phyloP scores from a whole-genome alignment of 2,329 filamentous ascomycete genomes.

The Fusarium compactum region DNA sequence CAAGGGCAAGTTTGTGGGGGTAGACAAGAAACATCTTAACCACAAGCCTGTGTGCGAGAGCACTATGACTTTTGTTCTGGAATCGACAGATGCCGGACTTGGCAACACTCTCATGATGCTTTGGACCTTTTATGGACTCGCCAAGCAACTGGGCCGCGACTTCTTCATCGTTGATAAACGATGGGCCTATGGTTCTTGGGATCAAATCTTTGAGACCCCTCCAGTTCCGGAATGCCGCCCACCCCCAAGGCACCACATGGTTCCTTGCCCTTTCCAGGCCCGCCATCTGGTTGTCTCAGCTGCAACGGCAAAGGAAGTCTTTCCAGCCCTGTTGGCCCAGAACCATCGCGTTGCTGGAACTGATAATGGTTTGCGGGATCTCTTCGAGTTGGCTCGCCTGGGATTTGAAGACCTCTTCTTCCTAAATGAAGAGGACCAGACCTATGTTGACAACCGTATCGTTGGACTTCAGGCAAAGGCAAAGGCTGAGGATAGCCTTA shows the following conservation, averaged over 20 bases:
- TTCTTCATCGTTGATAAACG: conserved; percentile 89
- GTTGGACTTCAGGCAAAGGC: conserved; percentile 65
- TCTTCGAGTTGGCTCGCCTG: conserved; percentile 75
- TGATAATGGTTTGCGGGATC: conserved; percentile 56
- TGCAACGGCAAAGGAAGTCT: conserved; percentile 73
- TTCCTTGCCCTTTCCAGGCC: conserved; percentile 83
- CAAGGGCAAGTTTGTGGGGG: conserved; percentile 62
- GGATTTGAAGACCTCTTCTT: conserved; percentile 82
- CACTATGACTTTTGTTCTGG: conserved; percentile 82
- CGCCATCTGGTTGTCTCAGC: conserved; percentile 80
- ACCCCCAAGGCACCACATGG: conserved; percentile 79
- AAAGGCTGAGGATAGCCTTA: conserved; percentile 54
- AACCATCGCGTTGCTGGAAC: conserved; percentile 46
- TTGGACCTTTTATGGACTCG: conserved; percentile 87
- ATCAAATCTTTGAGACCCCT: conserved; percentile 76
- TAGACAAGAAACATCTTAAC: conserved; percentile 57
- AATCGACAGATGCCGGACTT: conserved; percentile 78
- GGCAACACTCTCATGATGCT: conserved; percentile 81
- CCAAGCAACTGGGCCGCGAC: conserved; percentile 76
- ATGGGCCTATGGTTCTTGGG: conserved; percentile 85
- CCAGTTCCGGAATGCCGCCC: conserved; percentile 74
- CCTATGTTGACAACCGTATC: conserved; percentile 72
- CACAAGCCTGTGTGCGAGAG: conserved; percentile 72
- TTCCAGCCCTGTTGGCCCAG: conserved; percentile 65
- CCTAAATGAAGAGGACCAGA: conserved; percentile 73